A percentile compares a stretch with the other conserved stretches of the same genome.
Evolutionary conservation across 164 flowering plant genomes (phyloP).

Genomic region (Vitis riparia): DNA sequence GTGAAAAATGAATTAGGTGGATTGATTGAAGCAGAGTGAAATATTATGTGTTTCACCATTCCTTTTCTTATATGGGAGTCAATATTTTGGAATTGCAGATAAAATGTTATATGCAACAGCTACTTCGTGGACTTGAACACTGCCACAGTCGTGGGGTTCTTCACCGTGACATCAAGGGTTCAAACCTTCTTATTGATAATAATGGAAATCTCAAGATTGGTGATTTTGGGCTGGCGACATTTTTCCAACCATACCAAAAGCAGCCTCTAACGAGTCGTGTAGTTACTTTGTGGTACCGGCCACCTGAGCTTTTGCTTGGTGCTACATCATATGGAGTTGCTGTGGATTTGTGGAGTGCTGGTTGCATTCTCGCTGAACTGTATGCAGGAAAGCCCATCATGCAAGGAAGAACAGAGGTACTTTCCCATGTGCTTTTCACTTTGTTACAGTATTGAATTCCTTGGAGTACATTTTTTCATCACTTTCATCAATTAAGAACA

Average conservation of each 20-base stretch:
- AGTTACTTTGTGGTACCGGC: slow-evolving; percentile 90
- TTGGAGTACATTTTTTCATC: no score
- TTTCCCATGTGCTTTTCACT: not conserved
- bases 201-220: slow-evolving; percentile 77
- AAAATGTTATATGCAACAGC: slow-evolving; percentile 87
- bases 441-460: not conserved
- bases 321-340: slow-evolving; percentile 80
- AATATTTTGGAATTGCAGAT: slow-evolving; percentile 45
- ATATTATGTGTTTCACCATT: not conserved
- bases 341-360: slow-evolving; percentile 90
- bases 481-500: no score
- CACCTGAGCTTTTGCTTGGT: slow-evolving; percentile 95
- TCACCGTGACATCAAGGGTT: slow-evolving; percentile 92
- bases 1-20: no score
- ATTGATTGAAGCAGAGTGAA: not conserved
- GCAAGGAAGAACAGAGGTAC: slow-evolving; percentile 98
- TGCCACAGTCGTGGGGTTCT: slow-evolving; percentile 82
- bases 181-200: slow-evolving; percentile 76
- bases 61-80: not conserved
- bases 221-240: slow-evolving; percentile 86
- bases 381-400: slow-evolving; percentile 85
- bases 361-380: slow-evolving; percentile 92
- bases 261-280: slow-evolving; percentile 92
- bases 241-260: slow-evolving; percentile 47
- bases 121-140: slow-evolving; percentile 80